Conservation (phyloP, 2,329 filamentous ascomycete genomes). For the Microcyclospora tardicrescens region DNA sequence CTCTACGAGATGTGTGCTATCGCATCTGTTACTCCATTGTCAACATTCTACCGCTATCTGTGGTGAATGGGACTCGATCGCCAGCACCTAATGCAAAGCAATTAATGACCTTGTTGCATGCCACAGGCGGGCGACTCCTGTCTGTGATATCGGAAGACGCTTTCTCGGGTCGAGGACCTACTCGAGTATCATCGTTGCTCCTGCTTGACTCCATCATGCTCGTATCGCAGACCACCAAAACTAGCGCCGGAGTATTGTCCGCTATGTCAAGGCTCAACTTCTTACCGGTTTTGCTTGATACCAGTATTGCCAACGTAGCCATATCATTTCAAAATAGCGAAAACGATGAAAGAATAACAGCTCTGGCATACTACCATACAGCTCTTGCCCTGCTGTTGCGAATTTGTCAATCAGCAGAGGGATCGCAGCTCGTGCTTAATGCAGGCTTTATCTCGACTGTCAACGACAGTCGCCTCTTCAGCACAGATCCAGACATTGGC, state of each 20-base stretch:
- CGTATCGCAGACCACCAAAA: conserved; percentile 53
- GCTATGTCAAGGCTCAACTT: conserved; percentile 78
- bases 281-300: conserved; percentile 78
- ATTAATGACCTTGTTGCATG: conserved; percentile 55
- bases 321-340: conserved; percentile 40
- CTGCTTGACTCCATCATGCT: conserved; percentile 68
- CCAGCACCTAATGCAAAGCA: conserved; percentile 14
- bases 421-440: conserved; percentile 76
- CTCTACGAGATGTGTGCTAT: conserved; percentile 75
- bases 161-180: conserved; percentile 66
- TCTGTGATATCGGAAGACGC: conserved; percentile 88
- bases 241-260: conserved; percentile 63
- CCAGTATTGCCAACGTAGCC: conserved; percentile 63
- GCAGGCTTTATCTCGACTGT: conserved; percentile 75
- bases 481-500: conserved; percentile 83
- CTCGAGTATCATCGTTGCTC: conserved; percentile 73
- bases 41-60: conserved; percentile 6
- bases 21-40: conserved; percentile 58
- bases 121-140: conserved; percentile 68
- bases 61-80: conserved; percentile 4
- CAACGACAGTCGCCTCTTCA: conserved; percentile 71
- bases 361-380: conserved; percentile 54
- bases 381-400: conserved; percentile 72
- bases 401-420: conserved; percentile 70
- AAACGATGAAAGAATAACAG: conserved; percentile 37